Base-by-base conservation (phyloP, 371 early-diverging fungal genomes). In the Phascolomyces articulosus region DNA sequence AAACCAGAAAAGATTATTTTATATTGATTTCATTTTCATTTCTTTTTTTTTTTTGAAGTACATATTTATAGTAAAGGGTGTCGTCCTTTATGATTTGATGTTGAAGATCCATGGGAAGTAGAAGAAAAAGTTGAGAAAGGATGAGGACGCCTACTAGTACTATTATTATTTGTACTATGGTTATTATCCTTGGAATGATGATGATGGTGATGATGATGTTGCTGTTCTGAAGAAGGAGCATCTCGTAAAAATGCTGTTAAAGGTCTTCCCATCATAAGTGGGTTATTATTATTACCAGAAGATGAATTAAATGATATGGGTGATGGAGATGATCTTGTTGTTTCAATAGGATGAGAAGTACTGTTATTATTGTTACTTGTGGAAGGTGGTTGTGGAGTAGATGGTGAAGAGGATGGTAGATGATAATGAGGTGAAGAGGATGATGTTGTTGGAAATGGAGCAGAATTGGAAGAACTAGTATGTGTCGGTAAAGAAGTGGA, bases 211-310 rank as follows among this genome's bases (percentile, higher is more conserved):
- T 13, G 38, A 31, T 7, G 15, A 40, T 34, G 34, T 34, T 7
- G 15, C 18, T 34, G 34, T 34, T 58, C 41, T 26, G 26, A 34
- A 31, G 40, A 41, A 27, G 20, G 48, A 34, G 48, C 41, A 61
- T 69, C 69, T 41, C 65, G 57, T 38, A 69, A 31, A 53, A 64
- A 69, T 2, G 69, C 69, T 26, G 69, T 69, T 24, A 69, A 40
- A 15, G 69, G 69, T 23, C 53, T 4, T 6, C 62, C 58, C 65
- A 69, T 69, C 55, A 69, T 69, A 61, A 56, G 51, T 26, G 55
- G 38, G 23, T 51, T 51, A 15, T 60, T 65, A 24, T 49, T 64
- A 13, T 31, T 31, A 23, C 44, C 11, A 34, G 1, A 51, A 9
- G 51, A 34, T 34, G 34, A 34, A 34, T 34, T 51, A 11, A 51